Evolutionary conservation across 768 basidiomycete species (phyloP).

Genomic region (Leucosporidium yakuticum): DNA sequence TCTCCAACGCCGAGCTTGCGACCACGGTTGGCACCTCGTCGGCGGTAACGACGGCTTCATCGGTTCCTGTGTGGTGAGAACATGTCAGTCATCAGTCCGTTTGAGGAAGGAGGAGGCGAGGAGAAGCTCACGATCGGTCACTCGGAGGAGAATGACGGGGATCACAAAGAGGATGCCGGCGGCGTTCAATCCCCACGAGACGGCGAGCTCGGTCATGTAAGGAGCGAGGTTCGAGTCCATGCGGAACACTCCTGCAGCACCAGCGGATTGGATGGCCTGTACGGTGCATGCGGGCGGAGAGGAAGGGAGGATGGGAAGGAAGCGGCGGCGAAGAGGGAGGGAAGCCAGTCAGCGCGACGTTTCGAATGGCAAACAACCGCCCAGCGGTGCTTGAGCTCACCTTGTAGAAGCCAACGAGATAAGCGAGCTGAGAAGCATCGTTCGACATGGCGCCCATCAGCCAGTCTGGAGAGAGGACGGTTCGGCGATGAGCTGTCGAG

Average conservation of each 20-base stretch:
- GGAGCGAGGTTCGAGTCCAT: slow-evolving; percentile 19
- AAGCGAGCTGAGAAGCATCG: slow-evolving; percentile 68
- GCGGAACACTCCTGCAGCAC: slow-evolving; percentile 32
- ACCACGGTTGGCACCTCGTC: too few relatives aligned
- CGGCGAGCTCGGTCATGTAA: slow-evolving; percentile 20
- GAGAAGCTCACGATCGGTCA: slow-evolving; percentile 16
- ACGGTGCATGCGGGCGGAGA: too few relatives aligned
- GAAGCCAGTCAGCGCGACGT: too few relatives aligned
- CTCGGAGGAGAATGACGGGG: slow-evolving; percentile 18
- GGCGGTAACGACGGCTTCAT: too few relatives aligned
- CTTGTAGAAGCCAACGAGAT: slow-evolving; percentile 62
- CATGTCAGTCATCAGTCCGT: background rate
- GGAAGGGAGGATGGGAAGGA: background rate
- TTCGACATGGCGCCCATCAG: slow-evolving; percentile 68
- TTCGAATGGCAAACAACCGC: too few relatives aligned
- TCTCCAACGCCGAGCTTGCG: too few relatives aligned
- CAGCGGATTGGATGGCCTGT: slow-evolving; percentile 35
- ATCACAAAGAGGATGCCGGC: slow-evolving; percentile 15
- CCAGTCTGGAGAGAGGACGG: slow-evolving; percentile 2
- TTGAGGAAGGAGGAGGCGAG: background rate
- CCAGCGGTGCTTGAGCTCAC: background rate
- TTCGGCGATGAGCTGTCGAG: too few relatives aligned
- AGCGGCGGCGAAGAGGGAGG: background rate
- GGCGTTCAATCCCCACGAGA: slow-evolving; percentile 17
- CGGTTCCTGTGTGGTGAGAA: too few relatives aligned